Evolutionary conservation across 352 stramenopile genomes (phyloP), one percentile per base, ranked within the genome.

Genomic region (Blastocystis sp.): DNA sequence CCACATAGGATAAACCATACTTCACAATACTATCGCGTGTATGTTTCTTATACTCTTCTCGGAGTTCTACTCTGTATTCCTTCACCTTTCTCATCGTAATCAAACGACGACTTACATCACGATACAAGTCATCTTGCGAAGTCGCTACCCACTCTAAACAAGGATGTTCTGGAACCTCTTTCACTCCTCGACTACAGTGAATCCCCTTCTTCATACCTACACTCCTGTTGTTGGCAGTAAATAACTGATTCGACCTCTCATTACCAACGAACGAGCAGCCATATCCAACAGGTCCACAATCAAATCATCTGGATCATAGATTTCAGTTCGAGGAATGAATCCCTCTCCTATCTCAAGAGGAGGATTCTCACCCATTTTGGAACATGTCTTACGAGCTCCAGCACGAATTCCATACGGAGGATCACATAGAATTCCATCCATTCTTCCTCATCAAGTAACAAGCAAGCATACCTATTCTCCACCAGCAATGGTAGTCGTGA

Each of bases 211-310:
- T 12, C 29, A 12, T 16, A 9, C 69, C 43, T 94, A 95, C 87
- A 93, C 90, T 88, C 93, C 93, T 11, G 90, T 93, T 4, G 92
- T 93, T 29, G 93, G 93, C 37, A 96, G 88, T 58, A 96, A 74
- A 69, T 96, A 96, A 59, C 94, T 93, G 27, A 96, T 89, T 0
- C 93, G 90, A 3, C 93, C 93, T 51, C 92, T 92, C 39, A 93
- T 89, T 5, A 90, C 90, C 65, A 96, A 89, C 27, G 91, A 92
- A 63, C 89, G 88, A 4, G 93, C 92, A 9, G 93, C 90, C 81
- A 98, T 94, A 87, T 96, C 91, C 27, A 99, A 90, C 61, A 99
- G 89, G 89, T 98, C 95, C 0, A 92, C 91, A 93, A 99, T 97
- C 51, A 98, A 94, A 89, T 98, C 95, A 56, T 96, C 94, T 6